A percentile compares a stretch with the other conserved stretches of the same genome.
These are phyloP conservation scores for Pterocarpus santalinus DNA, from an alignment of 306 rosid species.

Conservation along the genomic window DNA sequence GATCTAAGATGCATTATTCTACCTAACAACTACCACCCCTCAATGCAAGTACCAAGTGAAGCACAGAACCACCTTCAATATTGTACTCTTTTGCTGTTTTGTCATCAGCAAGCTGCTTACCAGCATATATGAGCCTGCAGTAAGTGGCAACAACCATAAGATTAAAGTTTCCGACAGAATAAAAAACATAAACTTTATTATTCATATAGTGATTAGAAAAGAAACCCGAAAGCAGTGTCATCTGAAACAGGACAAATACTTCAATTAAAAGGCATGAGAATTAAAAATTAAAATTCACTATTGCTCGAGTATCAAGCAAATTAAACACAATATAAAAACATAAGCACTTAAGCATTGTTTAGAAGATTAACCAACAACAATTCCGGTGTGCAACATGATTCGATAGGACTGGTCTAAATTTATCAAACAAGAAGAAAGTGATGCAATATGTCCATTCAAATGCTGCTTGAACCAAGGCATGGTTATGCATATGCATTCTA, in stretches of 20 bases:
- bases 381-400: too few species aligned
- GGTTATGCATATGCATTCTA: constrained; percentile 14
- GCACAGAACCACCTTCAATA: constrained; percentile 98
- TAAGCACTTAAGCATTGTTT: neutral
- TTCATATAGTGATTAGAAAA: neutral
- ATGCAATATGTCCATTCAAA: neutral
- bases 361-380: neutral
- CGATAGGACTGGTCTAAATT: too few species aligned
- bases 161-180: constrained; percentile 19
- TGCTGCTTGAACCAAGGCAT: neutral
- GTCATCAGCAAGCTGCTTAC: constrained; percentile 98
- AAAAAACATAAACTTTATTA: neutral
- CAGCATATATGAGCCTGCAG: constrained; percentile 95
- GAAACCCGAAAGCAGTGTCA: constrained; percentile 12
- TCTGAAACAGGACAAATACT: constrained; percentile 7
- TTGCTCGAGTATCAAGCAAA: constrained; percentile 4
- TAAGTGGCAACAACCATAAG: constrained; percentile 30
- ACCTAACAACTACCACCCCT: constrained; percentile 73
- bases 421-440: neutral
- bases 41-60: constrained; percentile 92
- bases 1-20: neutral
- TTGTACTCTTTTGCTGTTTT: constrained; percentile 98
- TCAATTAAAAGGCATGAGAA: neutral
- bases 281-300: neutral
- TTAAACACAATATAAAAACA: constrained; percentile 15